Percentiles rank a stretch among this genome's conserved stretches.
These are phyloP conservation scores for Claviceps capensis DNA, from an alignment of 2,329 filamentous ascomycete species.

Conservation along the genomic window DNA sequence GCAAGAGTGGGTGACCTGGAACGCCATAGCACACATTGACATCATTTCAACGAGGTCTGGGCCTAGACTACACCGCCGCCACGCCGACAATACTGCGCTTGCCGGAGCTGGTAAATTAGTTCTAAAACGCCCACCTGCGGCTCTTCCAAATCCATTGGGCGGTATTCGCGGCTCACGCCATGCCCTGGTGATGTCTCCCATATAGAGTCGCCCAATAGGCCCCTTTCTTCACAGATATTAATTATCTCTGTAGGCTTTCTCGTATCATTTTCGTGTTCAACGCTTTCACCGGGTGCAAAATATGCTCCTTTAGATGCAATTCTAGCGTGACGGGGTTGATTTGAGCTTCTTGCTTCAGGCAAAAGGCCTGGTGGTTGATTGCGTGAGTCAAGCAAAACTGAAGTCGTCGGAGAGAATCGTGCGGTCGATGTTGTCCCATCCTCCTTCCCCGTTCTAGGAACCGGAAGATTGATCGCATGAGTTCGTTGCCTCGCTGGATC, in stretches of 20 bases:
- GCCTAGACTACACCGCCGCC: conserved; percentile 25
- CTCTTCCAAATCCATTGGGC: conserved; percentile 29
- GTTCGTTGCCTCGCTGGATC: conserved; percentile 30
- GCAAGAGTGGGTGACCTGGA: no score
- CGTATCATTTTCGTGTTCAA: conserved; percentile 31
- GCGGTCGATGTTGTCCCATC: conserved; percentile 25
- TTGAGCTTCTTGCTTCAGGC: conserved; percentile 30
- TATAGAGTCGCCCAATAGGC: conserved; percentile 41
- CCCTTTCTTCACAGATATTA: conserved; percentile 36
- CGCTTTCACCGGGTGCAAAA: conserved; percentile 42
- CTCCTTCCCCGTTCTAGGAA: neutral
- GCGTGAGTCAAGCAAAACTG: conserved; percentile 60
- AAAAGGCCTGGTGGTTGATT: conserved; percentile 49
- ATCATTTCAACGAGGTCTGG: neutral
- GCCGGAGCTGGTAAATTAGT: conserved; percentile 44
- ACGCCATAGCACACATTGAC: no score
- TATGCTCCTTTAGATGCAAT: conserved; percentile 32
- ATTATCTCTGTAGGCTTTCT: conserved; percentile 30
- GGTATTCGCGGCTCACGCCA: conserved; percentile 38
- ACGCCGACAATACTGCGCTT: conserved; percentile 38
- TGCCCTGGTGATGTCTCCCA: conserved; percentile 44
- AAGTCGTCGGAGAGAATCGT: conserved; percentile 54
- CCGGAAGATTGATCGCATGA: neutral
- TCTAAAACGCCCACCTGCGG: conserved; percentile 41
- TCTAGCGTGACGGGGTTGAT: conserved; percentile 30